Evolutionary conservation across 2,329 filamentous ascomycete species (phyloP).

Genomic region (Onygenales sp.): DNA sequence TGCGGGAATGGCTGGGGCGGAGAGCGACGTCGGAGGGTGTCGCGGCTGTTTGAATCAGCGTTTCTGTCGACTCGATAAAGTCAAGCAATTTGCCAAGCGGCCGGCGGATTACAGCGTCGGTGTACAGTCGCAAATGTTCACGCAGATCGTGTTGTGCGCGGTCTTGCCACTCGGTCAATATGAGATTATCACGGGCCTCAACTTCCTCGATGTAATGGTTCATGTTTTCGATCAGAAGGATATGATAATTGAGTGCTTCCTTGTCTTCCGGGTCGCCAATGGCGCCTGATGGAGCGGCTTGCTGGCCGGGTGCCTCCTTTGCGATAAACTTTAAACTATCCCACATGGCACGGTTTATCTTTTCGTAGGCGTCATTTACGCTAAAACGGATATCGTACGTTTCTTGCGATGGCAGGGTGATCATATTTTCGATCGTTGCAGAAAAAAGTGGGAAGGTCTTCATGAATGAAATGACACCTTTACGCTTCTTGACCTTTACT

Average conservation of each 20-base stretch:
- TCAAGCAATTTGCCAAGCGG: conserved; percentile 86
- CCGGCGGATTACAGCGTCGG: conserved; percentile 77
- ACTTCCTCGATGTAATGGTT: conserved; percentile 94
- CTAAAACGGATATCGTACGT: conserved; percentile 61
- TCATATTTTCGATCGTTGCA: conserved; percentile 74
- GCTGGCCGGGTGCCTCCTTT: conserved; percentile 53
- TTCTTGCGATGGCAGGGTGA: conserved; percentile 46
- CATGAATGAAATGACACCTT: conserved; percentile 92
- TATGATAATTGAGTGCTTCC: conserved; percentile 93
- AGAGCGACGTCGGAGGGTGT: conserved; percentile 56
- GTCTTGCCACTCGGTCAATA: conserved; percentile 74
- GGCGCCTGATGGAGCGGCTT: conserved; percentile 39
- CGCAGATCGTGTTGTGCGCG: conserved; percentile 68
- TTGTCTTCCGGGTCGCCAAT: conserved; percentile 75
- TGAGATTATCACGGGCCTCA: conserved; percentile 60
- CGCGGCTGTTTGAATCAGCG: conserved; percentile 50
- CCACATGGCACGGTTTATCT: conserved; percentile 91
- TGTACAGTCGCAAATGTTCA: conserved; percentile 81
- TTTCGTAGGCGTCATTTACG: conserved; percentile 78
- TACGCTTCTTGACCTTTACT: conserved; percentile 97
- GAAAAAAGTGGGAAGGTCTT: conserved; percentile 84
- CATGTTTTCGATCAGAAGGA: conserved; percentile 97
- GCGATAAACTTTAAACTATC: conserved; percentile 94
- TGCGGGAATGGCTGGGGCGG: conserved; percentile 74
- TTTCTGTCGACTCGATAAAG: conserved; percentile 81